Evolutionary conservation across 1,284 basidiomycete species (phyloP).

Genomic region (Ustilago hordei): DNA sequence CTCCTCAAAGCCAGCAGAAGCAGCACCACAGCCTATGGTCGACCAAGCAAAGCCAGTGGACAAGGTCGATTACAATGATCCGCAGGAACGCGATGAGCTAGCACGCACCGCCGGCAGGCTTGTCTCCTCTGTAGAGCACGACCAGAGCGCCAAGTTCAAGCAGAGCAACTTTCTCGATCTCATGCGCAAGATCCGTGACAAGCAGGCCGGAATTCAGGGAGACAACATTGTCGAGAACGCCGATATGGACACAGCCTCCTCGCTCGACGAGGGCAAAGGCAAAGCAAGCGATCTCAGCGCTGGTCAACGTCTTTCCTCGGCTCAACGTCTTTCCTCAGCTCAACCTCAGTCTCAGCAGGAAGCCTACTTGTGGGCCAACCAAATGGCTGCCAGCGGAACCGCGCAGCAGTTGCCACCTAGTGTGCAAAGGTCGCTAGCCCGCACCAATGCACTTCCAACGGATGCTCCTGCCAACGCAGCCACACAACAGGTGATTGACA

Average conservation of each 20-base stretch:
- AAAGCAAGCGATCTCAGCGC: constrained; percentile 33
- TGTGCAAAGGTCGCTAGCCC: constrained; percentile 32
- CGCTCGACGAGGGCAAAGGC: constrained; percentile 52
- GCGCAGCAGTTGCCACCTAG: constrained; percentile 39
- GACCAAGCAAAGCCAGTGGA: constrained; percentile 19
- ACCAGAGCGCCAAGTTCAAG: constrained; percentile 84
- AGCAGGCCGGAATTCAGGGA: constrained; percentile 84
- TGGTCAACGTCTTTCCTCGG: neutral
- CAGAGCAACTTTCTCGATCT: constrained; percentile 87
- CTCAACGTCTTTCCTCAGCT: constrained; percentile 4
- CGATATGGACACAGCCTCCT: constrained; percentile 7
- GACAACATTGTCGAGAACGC: constrained; percentile 77
- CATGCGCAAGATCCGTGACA: constrained; percentile 86
- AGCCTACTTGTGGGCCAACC: constrained; percentile 48
- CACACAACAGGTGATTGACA: constrained; percentile 34
- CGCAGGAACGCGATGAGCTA: constrained; percentile 66
- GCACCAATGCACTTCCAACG: constrained; percentile 22
- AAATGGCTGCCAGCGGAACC: constrained; percentile 37
- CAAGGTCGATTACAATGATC: constrained; percentile 34
- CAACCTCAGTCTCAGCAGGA: constrained; percentile 47
- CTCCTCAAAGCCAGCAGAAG: constrained; percentile 23
- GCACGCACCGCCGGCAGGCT: constrained; percentile 70
- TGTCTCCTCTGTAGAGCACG: constrained; percentile 71
- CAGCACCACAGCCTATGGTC: neutral
- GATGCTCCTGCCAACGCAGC: constrained; percentile 9